phyloP scores from a whole-genome alignment of 2,329 filamentous ascomycete species.

The Penicillium paneum region DNA sequence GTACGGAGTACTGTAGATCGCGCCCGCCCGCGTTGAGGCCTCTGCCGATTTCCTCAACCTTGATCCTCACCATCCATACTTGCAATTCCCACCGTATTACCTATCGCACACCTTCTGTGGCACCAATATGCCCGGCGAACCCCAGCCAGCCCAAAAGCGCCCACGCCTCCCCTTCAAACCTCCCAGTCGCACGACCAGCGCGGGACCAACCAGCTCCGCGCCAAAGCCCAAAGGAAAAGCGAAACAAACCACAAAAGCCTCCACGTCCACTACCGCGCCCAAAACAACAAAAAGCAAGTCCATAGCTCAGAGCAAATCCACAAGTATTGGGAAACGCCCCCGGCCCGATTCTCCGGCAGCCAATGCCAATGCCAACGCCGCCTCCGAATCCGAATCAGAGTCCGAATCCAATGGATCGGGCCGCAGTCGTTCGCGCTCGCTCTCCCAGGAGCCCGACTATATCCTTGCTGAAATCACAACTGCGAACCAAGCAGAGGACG shows the following conservation, averaged over 20 bases:
- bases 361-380: constrained; percentile 8
- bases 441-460: constrained; percentile 44
- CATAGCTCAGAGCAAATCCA: constrained; percentile 12
- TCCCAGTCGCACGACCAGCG: constrained; percentile 35
- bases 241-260: constrained; percentile 14
- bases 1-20: constrained; percentile 17
- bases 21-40: constrained; percentile 9
- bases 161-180: constrained; percentile 46
- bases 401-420: constrained; percentile 19
- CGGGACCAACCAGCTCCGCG: constrained; percentile 22
- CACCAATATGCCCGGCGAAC: constrained; percentile 29
- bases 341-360: constrained; percentile 13
- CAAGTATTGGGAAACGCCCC: constrained; percentile 12
- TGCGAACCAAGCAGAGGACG: constrained; percentile 24
- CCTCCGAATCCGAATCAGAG: constrained; percentile 15
- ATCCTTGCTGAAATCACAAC: constrained; percentile 47
- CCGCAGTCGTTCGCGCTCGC: constrained; percentile 20
- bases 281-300: constrained; percentile 7
- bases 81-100: background rate
- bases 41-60: background rate
- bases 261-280: constrained; percentile 8
- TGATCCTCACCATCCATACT: background rate
- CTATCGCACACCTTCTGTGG: background rate
- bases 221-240: constrained; percentile 21
- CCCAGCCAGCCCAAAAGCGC: constrained; percentile 34